Evolutionary conservation across 108 stramenopile genomes (phyloP), one percentile per base, ranked within the genome.

Genomic region (Discostella stelligeroides): DNA sequence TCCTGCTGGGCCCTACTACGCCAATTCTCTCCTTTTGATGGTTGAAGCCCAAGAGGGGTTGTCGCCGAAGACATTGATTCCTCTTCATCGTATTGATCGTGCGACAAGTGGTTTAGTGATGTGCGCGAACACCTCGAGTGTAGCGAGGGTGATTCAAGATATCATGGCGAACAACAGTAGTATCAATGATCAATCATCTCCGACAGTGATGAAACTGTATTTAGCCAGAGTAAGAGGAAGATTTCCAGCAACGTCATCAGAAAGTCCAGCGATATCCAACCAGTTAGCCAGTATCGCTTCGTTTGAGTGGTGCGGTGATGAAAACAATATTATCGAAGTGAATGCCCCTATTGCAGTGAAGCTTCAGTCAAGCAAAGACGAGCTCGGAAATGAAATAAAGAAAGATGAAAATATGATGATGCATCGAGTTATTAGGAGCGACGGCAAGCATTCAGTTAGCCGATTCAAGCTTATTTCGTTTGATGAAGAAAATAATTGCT

Each of bases 71-170:
- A 72, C 87, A n/a, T 63, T 95, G 21, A 76, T 79, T 24, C 91
- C 94, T 40, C 85, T 88, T 54, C 94, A 95, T 58, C 67, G 94
- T 13, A 84, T 89, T 29, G 94, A 95, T 75, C 85, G 92, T 20
- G 83, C 70, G 24, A 94, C 92, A 18, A 87, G 86, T 60, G 92
- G 92, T 29, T 55, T 94, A 23, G 82, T 87, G 18, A 59, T 94
- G n/a, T 89, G 88, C 47, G 80, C 80, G 17, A 81, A 84, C n/a
- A 46, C 73, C 24, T 21, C 81, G 10, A 66, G 63, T 46, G 81
- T 86, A 18, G 88, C 92, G 14, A 69, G 82, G 9, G 29, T 89
- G 3, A 60, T 93, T 57, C 90, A 94, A 67, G 58, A 72, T 2
- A 66, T 51, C 1, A 84, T 89, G 40, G 39, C 46, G 0, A 39